Base-by-base conservation (phyloP, 108 stramenopile species). In the Conticribra guillardii region DNA sequence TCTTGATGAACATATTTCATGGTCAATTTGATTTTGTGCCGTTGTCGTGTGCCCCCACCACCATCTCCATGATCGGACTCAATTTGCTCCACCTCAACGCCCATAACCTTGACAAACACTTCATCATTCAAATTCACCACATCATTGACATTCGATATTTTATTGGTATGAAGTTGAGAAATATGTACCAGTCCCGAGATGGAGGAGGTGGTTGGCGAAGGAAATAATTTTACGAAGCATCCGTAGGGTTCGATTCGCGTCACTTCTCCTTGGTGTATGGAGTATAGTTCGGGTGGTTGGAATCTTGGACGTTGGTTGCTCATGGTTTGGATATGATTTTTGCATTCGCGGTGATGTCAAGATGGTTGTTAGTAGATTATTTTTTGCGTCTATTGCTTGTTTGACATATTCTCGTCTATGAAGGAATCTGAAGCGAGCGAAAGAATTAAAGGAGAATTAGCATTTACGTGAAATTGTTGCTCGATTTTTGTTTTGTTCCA, bases 1-100 rank as follows among this genome's bases (percentile, higher is more conserved):
- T 88, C 87, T 59, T 89, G 89, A 65, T 83, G 32, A 14, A 79
- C 86, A 68, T 87, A 82, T 49, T 89, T 89, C 78, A 87, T 85
- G 47, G 80, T 80, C 59, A 89, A 55, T 54, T 59, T 64, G 19
- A 89, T 60, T 33, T 71, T 76, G 57, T 69, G 71, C 32, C 82
- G 74, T 19, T 30, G 57, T 41, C 52, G 50, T 15, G 51, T 31
- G 46, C 64, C 8, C 9, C 3, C 58, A 61, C 47, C 16, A 79
- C 71, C n/a, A 72, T 67, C 71, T 80, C 54, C 16, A 80, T 69
- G 49, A 83, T 83, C 82, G 54, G 80, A 82, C 30, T 84, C 82
- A 2, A 84, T 80, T 0, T 55, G 53, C 60, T 84, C 86, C 33
- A 82, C 81, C 26, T 26, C 5, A 17, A 78, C 76, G 3, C 73